Base-by-base conservation (phyloP, 192 early-diverging fungal genomes). In the Backusella mclennaniae region DNA sequence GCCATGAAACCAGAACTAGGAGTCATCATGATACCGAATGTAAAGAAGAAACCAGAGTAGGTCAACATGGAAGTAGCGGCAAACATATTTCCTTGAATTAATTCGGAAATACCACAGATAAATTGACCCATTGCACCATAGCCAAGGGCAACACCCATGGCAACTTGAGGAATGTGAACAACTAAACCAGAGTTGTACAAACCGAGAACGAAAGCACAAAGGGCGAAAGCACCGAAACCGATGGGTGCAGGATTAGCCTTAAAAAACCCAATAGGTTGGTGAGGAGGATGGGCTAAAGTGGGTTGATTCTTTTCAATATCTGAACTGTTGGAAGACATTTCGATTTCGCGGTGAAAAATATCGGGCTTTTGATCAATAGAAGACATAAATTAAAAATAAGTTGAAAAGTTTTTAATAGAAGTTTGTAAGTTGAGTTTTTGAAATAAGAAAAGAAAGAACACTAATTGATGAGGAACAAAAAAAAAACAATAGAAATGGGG, bases 11-110 rank as follows among this genome's bases (percentile, higher is more conserved):
- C 78, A n/a, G 69, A 66, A 29, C 23, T 19, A 35, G 78, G 78
- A 31, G 41, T 41, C 56, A 80, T 67, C 73, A 80, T 75, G 33
- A 80, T 73, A 36, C 73, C 69, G 15, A 76, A 80, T 15, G 78
- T 53, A 21, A 80, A 67, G 52, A 67, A 80, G 44, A 80, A 80
- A 31, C 78, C 74, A 42, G 74, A 38, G 41, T 53, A 74, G 8
- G 69, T 70, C n/a, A 52, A n/a, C 56, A 80, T 76, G 21, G 74
- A 19, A 52, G 78, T 80, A 52, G 73, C 78, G 75, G 36, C 59
- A 33, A 74, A 74, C 39, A 70, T 72, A 53, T 80, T 76, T 31
- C 78, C 78, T 36, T 71, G 67, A 67, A 63, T 26, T 7, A 75
- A 9, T 36, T 80, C 78, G 23, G 9, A 17, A 38, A 80, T 42